These are phyloP conservation scores for Dicorynia guianensis DNA, from an alignment of 306 rosid genomes.

Conservation along the genomic window DNA sequence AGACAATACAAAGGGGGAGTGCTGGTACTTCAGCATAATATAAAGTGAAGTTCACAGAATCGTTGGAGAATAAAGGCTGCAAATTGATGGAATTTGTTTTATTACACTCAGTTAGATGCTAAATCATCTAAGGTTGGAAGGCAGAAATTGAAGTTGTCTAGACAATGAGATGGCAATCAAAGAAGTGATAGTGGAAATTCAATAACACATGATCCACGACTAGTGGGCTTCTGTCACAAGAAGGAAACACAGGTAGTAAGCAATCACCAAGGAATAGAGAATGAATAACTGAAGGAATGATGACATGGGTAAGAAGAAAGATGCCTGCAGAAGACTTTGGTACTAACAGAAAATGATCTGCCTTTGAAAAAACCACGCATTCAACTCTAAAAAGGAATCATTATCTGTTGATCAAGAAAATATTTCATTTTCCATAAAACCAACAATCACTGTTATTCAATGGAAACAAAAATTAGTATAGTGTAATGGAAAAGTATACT, in stretches of 20 bases:
- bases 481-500: too few species aligned
- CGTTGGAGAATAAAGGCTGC: too few species aligned
- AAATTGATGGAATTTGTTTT: too few species aligned
- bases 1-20: too few species aligned
- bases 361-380: not conserved
- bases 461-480: not conserved
- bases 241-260: not conserved
- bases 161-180: not conserved
- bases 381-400: not conserved
- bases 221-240: not conserved
- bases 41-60: too few species aligned
- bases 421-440: not conserved
- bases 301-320: not conserved
- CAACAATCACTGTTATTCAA: not conserved
- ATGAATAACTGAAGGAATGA: not conserved
- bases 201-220: not conserved
- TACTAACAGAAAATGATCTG: slow-evolving; percentile 2
- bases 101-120: too few species aligned
- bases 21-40: too few species aligned
- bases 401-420: not conserved
- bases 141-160: not conserved
- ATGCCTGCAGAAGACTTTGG: not conserved
- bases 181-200: not conserved
- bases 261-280: not conserved
- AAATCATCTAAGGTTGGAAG: not conserved